A percentile compares a stretch with the other conserved stretches of the same genome.
phyloP scores from a whole-genome alignment of 2,329 filamentous ascomycete species.

The Fusarium aywerte region DNA sequence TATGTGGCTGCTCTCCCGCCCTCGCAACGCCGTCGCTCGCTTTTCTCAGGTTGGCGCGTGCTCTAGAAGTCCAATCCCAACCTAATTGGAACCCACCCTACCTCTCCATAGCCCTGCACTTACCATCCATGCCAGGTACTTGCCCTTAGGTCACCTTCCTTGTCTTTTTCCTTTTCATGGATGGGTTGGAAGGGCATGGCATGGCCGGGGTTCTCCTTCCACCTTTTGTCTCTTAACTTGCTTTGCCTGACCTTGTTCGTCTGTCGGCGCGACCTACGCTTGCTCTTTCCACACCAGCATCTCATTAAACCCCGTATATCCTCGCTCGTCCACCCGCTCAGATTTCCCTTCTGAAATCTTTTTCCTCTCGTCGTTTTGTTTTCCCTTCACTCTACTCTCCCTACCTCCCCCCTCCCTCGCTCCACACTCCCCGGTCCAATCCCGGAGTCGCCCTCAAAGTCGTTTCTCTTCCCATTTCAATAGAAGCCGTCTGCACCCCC shows the following conservation, averaged over 20 bases:
- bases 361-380: conserved; percentile 47
- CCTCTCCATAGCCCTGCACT: conserved; percentile 18
- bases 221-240: conserved; percentile 30
- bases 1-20: conserved; percentile 45
- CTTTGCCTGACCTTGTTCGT: conserved; percentile 23
- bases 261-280: conserved; percentile 34
- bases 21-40: conserved; percentile 37
- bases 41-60: conserved; percentile 38
- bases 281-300: conserved; percentile 41
- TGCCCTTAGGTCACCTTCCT: conserved; percentile 37
- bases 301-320: conserved; percentile 52
- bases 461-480: conserved; percentile 45
- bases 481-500: conserved; percentile 38
- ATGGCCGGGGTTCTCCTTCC: conserved; percentile 7
- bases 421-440: conserved; percentile 51
- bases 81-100: conserved; percentile 37
- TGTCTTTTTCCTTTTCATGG: conserved; percentile 38
- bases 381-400: conserved; percentile 46
- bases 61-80: conserved; percentile 37
- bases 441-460: conserved; percentile 45
- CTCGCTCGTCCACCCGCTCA: conserved; percentile 38
- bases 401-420: conserved; percentile 42
- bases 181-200: conserved; percentile 9
- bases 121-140: conserved; percentile 23
- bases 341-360: conserved; percentile 47